Conservation (phyloP, 768 basidiomycete species). For the Epithele typhae region DNA sequence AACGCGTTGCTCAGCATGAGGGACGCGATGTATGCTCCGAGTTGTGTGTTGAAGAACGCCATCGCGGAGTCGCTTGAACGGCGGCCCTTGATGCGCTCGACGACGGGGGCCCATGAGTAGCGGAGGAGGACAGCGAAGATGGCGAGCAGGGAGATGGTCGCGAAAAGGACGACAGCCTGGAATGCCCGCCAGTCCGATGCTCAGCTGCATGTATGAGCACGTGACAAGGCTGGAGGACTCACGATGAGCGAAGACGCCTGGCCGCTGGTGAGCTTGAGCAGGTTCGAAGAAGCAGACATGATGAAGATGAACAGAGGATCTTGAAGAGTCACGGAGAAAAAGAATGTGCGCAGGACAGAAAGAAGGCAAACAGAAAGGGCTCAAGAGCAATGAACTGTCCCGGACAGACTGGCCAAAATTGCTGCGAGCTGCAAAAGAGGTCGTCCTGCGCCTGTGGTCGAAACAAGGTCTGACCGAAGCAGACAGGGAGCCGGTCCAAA, state of each 20-base stretch:
- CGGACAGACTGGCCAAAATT: conserved; percentile 24
- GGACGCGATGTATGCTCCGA: conserved; percentile 65
- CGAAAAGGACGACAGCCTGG: conserved; percentile 47
- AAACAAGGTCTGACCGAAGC: conserved; percentile 25
- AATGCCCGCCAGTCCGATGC: too few relatives aligned
- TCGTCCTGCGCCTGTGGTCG: conserved; percentile 41
- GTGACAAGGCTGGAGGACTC: conserved; percentile 6
- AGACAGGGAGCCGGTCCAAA: conserved; percentile 24
- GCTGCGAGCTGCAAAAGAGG: conserved; percentile 22
- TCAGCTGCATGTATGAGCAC: neutral
- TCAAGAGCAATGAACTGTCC: conserved; percentile 22
- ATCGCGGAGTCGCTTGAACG: conserved; percentile 20
- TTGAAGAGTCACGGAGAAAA: conserved; percentile 25
- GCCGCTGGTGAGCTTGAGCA: conserved; percentile 18
- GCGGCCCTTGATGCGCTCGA: conserved; percentile 23
- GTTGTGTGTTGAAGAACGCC: conserved; percentile 66
- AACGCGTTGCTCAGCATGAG: conserved; percentile 57
- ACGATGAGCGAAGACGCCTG: conserved; percentile 21
- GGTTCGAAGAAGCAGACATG: conserved; percentile 20
- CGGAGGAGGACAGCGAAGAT: conserved; percentile 47
- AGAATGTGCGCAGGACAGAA: conserved; percentile 17
- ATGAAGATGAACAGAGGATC: conserved; percentile 21
- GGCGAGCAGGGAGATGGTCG: conserved; percentile 49
- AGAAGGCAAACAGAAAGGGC: conserved; percentile 14
- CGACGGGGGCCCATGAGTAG: conserved; percentile 42